Base-by-base conservation (phyloP, 2,329 filamentous ascomycete species). In the Coniochaeta sp. region DNA sequence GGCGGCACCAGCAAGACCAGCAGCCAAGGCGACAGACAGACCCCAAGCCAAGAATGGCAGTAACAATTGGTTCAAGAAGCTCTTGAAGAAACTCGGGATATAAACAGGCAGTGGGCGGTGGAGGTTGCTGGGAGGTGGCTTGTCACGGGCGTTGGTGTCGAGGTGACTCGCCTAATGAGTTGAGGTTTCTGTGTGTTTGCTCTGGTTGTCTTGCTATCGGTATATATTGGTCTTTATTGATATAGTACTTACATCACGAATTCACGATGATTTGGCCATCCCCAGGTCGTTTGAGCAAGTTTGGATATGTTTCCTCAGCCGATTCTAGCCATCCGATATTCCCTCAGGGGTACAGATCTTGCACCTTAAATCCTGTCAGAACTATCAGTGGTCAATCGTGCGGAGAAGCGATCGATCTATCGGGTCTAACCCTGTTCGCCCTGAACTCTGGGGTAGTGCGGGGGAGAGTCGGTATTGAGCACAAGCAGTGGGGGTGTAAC, bases 11-110 rank as follows among this genome's bases (percentile, higher is more conserved):
- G 45, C 45, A 48, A 48, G 28, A 48, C 45, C 45, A 48, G 45
- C 45, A 48, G 12, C 45, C 45, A 48, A 48, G 28, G 27, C 45
- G 45, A 22, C 45, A 48, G 28, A 31, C 45, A 24, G 45, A 48
- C 45, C 45, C 45, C 45, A 48, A 48, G 26, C 28, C 45, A 48
- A 48, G 45, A 48, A 48, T 31, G 45, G 45, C 24, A 48, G n/a
- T 20, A 20, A 31, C n/a, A 48, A 48, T 31, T 48, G 45, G 45
- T 31, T 48, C 26, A 48, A 48, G 45, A 48, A 31, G 24, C 45
- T 48, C 28, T 31, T 48, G 26, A 48, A 31, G 26, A 48, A 48
- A 14, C 24, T 48, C 26, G 45, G 45, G 28, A 48, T 48, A 28
- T 48, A 31, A 31, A 48, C 20, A 30, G 26, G 42, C 24, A 30